Evolutionary conservation across 2,329 filamentous ascomycete species (phyloP).

Genomic region (Penicillium sp.): DNA sequence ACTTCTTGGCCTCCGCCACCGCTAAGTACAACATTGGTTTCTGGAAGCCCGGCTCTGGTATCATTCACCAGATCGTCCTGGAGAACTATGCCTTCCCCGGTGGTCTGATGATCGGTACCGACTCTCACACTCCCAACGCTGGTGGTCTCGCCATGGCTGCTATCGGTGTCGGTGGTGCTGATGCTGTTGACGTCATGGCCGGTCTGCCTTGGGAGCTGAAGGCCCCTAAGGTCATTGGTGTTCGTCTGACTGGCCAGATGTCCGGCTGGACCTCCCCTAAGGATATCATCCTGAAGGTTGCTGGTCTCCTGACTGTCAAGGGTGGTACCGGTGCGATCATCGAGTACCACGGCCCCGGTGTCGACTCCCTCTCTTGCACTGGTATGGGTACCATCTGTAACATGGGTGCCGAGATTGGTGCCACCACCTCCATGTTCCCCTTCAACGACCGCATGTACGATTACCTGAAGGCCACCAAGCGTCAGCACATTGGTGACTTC

Average conservation of each 20-base stretch:
- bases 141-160: slow-evolving; percentile 91
- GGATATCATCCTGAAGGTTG: slow-evolving; percentile 86
- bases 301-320: slow-evolving; percentile 82
- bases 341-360: slow-evolving; percentile 87
- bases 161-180: slow-evolving; percentile 93
- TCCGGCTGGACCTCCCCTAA: slow-evolving; percentile 91
- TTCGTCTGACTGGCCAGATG: slow-evolving; percentile 56
- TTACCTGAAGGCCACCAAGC: slow-evolving; percentile 80
- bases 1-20: slow-evolving; percentile 88
- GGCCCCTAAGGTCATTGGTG: slow-evolving; percentile 66
- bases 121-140: slow-evolving; percentile 95
- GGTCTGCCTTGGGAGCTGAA: slow-evolving; percentile 97
- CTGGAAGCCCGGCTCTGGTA: slow-evolving; percentile 97
- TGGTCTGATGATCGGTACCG: slow-evolving; percentile 94
- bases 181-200: slow-evolving; percentile 93
- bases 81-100: slow-evolving; percentile 99
- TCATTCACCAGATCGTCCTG: slow-evolving; percentile 97
- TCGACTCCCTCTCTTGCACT: slow-evolving; percentile 81
- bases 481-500: slow-evolving; percentile 62
- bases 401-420: slow-evolving; percentile 84
- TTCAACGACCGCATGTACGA: slow-evolving; percentile 77
- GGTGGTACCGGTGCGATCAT: slow-evolving; percentile 93
- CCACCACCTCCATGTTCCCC: slow-evolving; percentile 93
- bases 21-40: slow-evolving; percentile 99
- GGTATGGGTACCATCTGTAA: slow-evolving; percentile 91